Evolutionary conservation across 495 filamentous ascomycete genomes (phyloP).

Genomic region (Lasiosphaeria miniovina): DNA sequence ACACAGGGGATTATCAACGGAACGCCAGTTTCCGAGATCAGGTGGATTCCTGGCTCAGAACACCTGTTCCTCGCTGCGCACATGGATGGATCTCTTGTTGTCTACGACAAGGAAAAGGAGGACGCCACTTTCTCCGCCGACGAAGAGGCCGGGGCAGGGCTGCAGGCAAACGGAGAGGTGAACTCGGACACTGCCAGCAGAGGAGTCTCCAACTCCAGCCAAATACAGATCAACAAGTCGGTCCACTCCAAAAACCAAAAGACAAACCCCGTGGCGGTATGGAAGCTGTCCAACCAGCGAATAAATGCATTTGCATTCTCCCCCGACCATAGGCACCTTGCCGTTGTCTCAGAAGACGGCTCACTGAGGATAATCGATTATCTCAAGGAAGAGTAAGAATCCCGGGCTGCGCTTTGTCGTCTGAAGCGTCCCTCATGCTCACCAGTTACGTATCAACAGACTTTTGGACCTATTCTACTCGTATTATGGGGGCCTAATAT

Average conservation of each 20-base stretch:
- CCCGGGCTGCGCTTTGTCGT: neutral
- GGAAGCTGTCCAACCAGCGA: conserved; percentile 84
- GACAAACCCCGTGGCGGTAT: conserved; percentile 83
- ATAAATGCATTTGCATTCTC: conserved; percentile 90
- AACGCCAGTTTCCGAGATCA: conserved; percentile 79
- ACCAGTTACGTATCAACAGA: conserved; percentile 37
- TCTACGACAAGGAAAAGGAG: conserved; percentile 98
- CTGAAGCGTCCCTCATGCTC: neutral
- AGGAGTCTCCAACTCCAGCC: conserved; percentile 27
- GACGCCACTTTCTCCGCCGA: conserved; percentile 63
- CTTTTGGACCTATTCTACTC: conserved; percentile 80
- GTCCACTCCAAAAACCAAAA: conserved; percentile 92
- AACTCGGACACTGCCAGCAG: conserved; percentile 33
- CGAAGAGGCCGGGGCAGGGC: conserved; percentile 34
- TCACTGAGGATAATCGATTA: conserved; percentile 87
- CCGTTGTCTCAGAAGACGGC: conserved; percentile 89
- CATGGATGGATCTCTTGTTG: conserved; percentile 87
- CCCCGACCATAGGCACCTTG: conserved; percentile 80
- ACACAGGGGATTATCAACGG: conserved; percentile 75
- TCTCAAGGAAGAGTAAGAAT: conserved; percentile 76
- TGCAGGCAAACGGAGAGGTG: conserved; percentile 31
- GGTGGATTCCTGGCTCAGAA: conserved; percentile 93
- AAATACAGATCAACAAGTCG: conserved; percentile 72
- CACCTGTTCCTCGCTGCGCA: conserved; percentile 90
- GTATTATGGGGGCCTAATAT: conserved; percentile 90